Evolutionary conservation across 1,284 basidiomycete genomes (phyloP).

Genomic region (Caloboletus inedulis): DNA sequence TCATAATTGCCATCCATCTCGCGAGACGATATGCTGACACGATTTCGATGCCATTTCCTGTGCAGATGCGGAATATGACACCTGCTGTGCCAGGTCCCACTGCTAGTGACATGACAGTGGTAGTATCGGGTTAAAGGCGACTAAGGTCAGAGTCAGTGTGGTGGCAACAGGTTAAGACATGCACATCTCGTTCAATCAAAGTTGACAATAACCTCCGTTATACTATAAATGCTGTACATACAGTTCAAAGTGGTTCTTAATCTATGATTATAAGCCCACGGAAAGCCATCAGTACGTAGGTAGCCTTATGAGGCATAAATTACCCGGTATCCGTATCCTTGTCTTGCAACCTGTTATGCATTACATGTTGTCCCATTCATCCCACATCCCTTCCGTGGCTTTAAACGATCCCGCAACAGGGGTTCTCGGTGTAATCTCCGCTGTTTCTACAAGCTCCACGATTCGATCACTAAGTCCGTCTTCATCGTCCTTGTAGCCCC

Average conservation of each 20-base stretch:
- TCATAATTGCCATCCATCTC: slow-evolving; percentile 13
- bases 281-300: slow-evolving; percentile 1
- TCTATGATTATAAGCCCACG: neutral
- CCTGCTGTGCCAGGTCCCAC: neutral
- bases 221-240: slow-evolving; percentile 10
- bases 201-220: neutral
- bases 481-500: slow-evolving; percentile 50
- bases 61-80: slow-evolving; percentile 4
- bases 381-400: slow-evolving; percentile 48
- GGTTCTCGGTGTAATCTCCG: slow-evolving; percentile 43
- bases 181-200: neutral
- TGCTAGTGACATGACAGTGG: neutral
- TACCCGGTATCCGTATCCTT: slow-evolving; percentile 12
- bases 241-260: neutral
- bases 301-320: slow-evolving; percentile 15
- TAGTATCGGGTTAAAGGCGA: neutral
- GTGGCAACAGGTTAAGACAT: neutral
- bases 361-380: slow-evolving; percentile 72
- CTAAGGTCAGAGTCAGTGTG: neutral
- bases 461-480: slow-evolving; percentile 58
- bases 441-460: slow-evolving; percentile 67
- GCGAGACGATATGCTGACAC: slow-evolving; percentile 2
- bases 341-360: neutral
- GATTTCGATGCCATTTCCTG: slow-evolving; percentile 6
- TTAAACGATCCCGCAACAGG: slow-evolving; percentile 33